Evolutionary conservation across 2,329 filamentous ascomycete genomes (phyloP).

Genomic region (Pseudomassariella vexata): DNA sequence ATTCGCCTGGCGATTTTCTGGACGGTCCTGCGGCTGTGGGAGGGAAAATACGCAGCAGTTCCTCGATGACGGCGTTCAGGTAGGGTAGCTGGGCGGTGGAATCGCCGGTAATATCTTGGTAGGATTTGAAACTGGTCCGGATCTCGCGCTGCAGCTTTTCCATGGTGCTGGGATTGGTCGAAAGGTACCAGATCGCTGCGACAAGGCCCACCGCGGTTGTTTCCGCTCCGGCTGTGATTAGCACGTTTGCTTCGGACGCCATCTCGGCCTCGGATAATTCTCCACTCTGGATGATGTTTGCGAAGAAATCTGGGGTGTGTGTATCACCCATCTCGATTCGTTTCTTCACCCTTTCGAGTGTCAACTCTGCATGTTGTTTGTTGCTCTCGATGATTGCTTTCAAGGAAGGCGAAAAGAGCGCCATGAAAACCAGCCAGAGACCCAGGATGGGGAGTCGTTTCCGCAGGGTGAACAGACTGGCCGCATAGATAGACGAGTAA

Average conservation of each 20-base stretch:
- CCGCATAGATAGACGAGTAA: conserved; percentile 7
- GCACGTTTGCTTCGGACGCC: conserved; percentile 6
- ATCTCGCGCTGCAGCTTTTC: conserved; percentile 10
- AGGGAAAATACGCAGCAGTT: conserved; percentile 24
- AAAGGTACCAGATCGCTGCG: conserved; percentile 8
- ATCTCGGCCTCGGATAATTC: conserved; percentile 8
- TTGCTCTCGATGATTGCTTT: conserved; percentile 5
- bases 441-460: conserved; percentile 10
- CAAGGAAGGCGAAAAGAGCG: conserved; percentile 4
- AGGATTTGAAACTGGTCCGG: conserved; percentile 5
- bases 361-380: conserved; percentile 7
- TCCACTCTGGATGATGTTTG: conserved; percentile 7
- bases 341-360: conserved; percentile 10
- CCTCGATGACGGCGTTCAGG: conserved; percentile 23
- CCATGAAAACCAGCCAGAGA: conserved; percentile 5
- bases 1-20: conserved; percentile 17
- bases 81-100: conserved; percentile 16
- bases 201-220: conserved; percentile 14
- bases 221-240: conserved; percentile 13
- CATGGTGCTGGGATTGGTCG: conserved; percentile 3
- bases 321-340: conserved; percentile 11
- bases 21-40: conserved; percentile 22
- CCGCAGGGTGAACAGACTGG: conserved; percentile 6
- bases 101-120: conserved; percentile 11
- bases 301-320: conserved; percentile 11